Base-by-base conservation (phyloP, 2,329 filamentous ascomycete genomes). In the Epicoccum nigrum region DNA sequence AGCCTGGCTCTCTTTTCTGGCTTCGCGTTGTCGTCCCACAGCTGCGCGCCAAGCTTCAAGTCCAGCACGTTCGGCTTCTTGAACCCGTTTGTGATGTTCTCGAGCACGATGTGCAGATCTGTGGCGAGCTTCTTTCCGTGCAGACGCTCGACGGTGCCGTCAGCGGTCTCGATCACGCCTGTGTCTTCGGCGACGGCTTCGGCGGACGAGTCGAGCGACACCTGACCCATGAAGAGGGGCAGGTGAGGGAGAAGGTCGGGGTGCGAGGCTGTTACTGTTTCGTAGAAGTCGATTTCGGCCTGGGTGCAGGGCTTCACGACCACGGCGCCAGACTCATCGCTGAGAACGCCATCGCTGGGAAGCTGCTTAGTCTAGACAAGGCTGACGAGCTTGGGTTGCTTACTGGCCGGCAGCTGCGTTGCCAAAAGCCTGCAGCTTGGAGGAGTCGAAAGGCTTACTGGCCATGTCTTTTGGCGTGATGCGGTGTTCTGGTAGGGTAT, bases 261-360 rank as follows among this genome's bases (percentile, higher is more conserved):
- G 68, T 96, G 88, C 17, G 81, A 75, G 27, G 82, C 74, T 21
- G 86, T 69, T 20, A 78, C 86, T 31, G 85, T 84, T 71, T 96
- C 85, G 79, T 99, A 99, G 74, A 99, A 99, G 35, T 86, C 82
- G 64, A 97, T 85, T 76, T 99, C 94, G 58, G 86, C 81, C 56
- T 85, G 77, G 0, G 90, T 96, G 74, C 93, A 97, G 15, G 94
- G 94, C 76, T 99, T 99, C 70, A 97, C 90, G 71, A 99, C 89
- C 27, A 97, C 80, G 58, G 88, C 85, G 70, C 94, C 94, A 45
- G 90, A 86, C 47, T 83, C 80, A 68, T 96, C 91, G 69, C 88
- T 92, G 64, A 96, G 84, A 38, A 96, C 93, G 59, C 94, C 94
- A 62, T 95, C 92, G 76, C 92, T 97, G 69, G 13, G 39, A 44